A percentile compares a stretch with the other conserved stretches of the same genome.
Evolutionary conservation across 176 grass and related monocot genomes (phyloP).

Genomic region (Carex parvula): DNA sequence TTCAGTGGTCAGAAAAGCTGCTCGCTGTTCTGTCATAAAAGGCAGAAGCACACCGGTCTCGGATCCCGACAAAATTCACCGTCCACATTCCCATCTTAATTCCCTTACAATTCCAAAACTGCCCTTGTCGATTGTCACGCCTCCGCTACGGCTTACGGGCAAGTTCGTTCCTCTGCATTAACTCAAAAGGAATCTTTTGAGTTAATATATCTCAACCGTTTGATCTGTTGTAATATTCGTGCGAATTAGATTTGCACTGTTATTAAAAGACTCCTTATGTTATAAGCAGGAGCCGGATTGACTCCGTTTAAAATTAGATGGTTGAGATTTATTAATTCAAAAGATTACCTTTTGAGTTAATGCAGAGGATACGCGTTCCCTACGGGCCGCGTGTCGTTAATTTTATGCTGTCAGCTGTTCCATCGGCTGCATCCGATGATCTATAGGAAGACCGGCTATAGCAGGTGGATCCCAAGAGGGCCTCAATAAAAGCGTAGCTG

Average conservation of each 20-base stretch:
- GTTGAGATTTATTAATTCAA: too few species aligned
- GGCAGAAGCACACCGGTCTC: neutral
- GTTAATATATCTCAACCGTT: too few species aligned
- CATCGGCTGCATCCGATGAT: neutral
- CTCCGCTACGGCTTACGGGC: too few species aligned
- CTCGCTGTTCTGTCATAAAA: neutral
- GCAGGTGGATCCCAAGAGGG: neutral
- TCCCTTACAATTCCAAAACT: neutral
- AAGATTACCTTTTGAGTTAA: too few species aligned
- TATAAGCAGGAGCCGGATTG: too few species aligned
- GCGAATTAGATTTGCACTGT: too few species aligned
- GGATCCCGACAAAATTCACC: constrained; percentile 17
- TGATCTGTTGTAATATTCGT: too few species aligned
- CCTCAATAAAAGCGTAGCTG: constrained; percentile 15
- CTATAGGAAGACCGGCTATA: neutral
- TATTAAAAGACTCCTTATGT: too few species aligned
- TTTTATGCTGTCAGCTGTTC: neutral
- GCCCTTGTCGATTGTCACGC: neutral
- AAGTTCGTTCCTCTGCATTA: too few species aligned
- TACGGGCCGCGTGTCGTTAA: neutral
- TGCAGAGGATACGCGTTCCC: too few species aligned
- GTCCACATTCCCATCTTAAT: constrained; percentile 15
- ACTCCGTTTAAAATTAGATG: too few species aligned
- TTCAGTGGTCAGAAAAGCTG: neutral
- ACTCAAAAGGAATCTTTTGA: too few species aligned